phyloP scores from a whole-genome alignment of 345 rosid genomes.

The Syzygium oleosum region DNA sequence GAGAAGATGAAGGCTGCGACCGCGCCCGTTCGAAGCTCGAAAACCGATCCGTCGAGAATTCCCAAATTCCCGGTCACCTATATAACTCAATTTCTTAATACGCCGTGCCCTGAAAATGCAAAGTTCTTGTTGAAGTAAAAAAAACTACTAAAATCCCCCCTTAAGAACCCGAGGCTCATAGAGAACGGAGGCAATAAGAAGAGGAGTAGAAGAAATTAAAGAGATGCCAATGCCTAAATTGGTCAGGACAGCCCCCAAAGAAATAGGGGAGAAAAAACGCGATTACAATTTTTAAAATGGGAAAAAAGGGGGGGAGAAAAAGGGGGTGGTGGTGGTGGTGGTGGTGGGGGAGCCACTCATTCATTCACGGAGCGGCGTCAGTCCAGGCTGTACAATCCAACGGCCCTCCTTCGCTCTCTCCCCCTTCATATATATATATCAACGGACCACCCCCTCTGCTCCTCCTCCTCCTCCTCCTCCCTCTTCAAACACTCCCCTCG shows the following conservation, averaged over 20 bases:
- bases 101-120: neutral
- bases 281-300: neutral
- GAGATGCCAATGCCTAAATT: neutral
- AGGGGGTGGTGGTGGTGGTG: neutral
- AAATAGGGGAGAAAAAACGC: neutral
- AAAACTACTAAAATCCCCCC: neutral
- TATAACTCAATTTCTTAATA: too few relatives aligned
- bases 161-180: neutral
- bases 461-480: neutral
- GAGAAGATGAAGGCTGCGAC: too few relatives aligned
- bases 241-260: neutral
- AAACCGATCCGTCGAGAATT: fast-evolving
- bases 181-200: neutral
- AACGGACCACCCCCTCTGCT: neutral
- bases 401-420: neutral
- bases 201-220: too few relatives aligned
- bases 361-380: neutral
- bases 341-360: neutral
- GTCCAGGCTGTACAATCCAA: neutral
- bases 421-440: neutral
- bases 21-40: fast-evolving
- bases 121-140: neutral
- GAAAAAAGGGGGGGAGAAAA: neutral
- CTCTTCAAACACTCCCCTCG: neutral
- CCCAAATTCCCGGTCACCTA: too few relatives aligned